A percentile compares a stretch with the other conserved stretches of the same genome.
Evolutionary conservation across 1,284 basidiomycete genomes (phyloP).

Genomic region (Takashimella koratensis): DNA sequence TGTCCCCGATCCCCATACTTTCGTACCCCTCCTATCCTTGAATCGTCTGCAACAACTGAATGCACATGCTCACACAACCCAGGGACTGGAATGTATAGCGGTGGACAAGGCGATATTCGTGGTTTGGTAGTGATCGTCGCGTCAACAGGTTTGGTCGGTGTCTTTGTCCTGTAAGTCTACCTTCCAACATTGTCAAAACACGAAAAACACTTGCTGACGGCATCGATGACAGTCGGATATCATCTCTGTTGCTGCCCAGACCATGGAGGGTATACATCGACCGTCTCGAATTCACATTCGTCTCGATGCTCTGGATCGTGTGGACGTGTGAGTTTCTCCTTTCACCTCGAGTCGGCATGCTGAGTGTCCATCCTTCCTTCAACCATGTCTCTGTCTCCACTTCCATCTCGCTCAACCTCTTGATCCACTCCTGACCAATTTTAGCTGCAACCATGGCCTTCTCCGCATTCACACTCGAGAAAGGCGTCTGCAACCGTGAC

Average conservation of each 20-base stretch:
- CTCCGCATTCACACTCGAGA: slow-evolving; percentile 30
- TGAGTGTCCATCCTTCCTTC: not conserved
- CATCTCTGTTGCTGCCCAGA: slow-evolving; percentile 13
- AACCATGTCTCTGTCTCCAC: not conserved
- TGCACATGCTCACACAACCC: not conserved
- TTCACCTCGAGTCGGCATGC: too few relatives aligned
- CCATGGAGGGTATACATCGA: slow-evolving; percentile 36
- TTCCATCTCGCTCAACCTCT: not conserved
- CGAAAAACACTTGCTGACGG: not conserved
- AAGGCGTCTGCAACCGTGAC: slow-evolving; percentile 23
- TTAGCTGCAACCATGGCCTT: slow-evolving; percentile 39
- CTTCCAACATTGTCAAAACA: not conserved
- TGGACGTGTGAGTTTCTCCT: slow-evolving; percentile 35
- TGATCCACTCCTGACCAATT: not conserved
- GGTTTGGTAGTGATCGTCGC: slow-evolving; percentile 24
- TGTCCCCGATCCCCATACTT: not conserved
- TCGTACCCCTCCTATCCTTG: not conserved
- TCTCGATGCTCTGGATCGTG: slow-evolving; percentile 36
- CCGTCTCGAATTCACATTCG: slow-evolving; percentile 32
- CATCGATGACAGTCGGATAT: slow-evolving; percentile 16
- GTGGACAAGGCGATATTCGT: slow-evolving; percentile 27
- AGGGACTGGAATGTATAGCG: slow-evolving; percentile 23
- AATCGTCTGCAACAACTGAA: not conserved
- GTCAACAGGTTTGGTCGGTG: slow-evolving; percentile 17
- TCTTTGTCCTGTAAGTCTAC: slow-evolving; percentile 16